phyloP scores from a whole-genome alignment of 768 basidiomycete species.

The Calocybe cyanea region DNA sequence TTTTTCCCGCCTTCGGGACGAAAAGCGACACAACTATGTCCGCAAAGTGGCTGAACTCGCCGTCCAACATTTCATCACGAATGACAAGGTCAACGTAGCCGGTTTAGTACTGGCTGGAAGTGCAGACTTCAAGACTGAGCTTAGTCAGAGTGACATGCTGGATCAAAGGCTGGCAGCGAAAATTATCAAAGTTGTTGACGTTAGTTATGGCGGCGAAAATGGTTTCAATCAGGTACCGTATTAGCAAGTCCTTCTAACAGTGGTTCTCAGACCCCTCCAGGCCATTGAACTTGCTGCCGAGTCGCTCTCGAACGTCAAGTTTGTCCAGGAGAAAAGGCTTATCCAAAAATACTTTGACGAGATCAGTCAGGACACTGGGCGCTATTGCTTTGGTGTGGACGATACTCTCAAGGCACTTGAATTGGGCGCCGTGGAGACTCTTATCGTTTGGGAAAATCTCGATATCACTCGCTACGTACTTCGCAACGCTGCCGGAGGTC shows the following conservation, averaged over 20 bases:
- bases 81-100: conserved; percentile 97
- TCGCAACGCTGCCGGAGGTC: conserved; percentile 90
- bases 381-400: conserved; percentile 96
- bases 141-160: conserved; percentile 95
- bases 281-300: conserved; percentile 97
- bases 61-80: conserved; percentile 96
- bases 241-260: not conserved
- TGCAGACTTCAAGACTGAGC: conserved; percentile 98
- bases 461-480: conserved; percentile 86
- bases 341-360: conserved; percentile 99
- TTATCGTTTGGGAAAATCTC: conserved; percentile 98
- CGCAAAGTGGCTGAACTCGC: conserved; percentile 97
- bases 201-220: conserved; percentile 97
- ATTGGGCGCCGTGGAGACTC: conserved; percentile 92
- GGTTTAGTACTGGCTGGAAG: conserved; percentile 95
- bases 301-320: conserved; percentile 96
- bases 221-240: conserved; percentile 89
- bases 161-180: conserved; percentile 85
- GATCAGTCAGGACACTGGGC: conserved; percentile 94
- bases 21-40: conserved; percentile 99
- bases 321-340: conserved; percentile 97
- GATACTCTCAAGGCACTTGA: conserved; percentile 97
- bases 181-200: conserved; percentile 97
- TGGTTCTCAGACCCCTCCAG: conserved; percentile 36
- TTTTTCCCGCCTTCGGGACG: conserved; percentile 99